Percentiles rank a stretch among this genome's conserved stretches.
These are phyloP conservation scores for Ustilago bromivora DNA, from an alignment of 1,284 basidiomycete species.

Conservation along the genomic window DNA sequence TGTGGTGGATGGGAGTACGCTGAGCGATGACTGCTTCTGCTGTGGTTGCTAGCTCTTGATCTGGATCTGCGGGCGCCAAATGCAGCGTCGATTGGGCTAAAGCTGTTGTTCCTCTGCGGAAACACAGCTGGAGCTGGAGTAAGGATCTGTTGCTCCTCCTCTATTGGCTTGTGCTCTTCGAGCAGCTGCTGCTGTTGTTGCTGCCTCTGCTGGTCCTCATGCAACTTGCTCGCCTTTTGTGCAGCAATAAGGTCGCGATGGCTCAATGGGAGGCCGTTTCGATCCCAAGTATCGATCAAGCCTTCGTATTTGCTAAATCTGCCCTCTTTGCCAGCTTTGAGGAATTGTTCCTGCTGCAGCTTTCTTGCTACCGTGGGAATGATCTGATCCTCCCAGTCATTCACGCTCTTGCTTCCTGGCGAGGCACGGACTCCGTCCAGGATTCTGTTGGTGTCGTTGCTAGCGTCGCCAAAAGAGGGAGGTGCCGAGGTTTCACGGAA, in stretches of 20 bases:
- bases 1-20: constrained; percentile 2
- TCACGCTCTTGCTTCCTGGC: constrained; percentile 41
- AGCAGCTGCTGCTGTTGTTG: constrained; percentile 10
- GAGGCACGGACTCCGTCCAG: constrained; percentile 17
- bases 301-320: constrained; percentile 50
- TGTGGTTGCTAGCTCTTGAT: constrained; percentile 24
- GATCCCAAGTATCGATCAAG: constrained; percentile 63
- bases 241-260: constrained; percentile 35
- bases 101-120: constrained; percentile 1
- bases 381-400: constrained; percentile 60
- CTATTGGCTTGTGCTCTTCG: constrained; percentile 8
- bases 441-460: not conserved
- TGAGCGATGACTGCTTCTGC: constrained; percentile 14
- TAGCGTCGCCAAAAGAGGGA: constrained; percentile 22
- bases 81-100: constrained; percentile 18
- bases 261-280: constrained; percentile 55
- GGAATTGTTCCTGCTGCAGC: constrained; percentile 56
- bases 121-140: constrained; percentile 9
- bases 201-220: constrained; percentile 21
- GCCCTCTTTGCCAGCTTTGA: constrained; percentile 15
- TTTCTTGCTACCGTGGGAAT: constrained; percentile 55
- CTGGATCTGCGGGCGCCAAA: constrained; percentile 8
- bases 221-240: constrained; percentile 20
- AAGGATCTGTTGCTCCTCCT: constrained; percentile 18
- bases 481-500: constrained; percentile 37